Conservation (phyloP, 331 rosid species). For the Dryas integrifolia region DNA sequence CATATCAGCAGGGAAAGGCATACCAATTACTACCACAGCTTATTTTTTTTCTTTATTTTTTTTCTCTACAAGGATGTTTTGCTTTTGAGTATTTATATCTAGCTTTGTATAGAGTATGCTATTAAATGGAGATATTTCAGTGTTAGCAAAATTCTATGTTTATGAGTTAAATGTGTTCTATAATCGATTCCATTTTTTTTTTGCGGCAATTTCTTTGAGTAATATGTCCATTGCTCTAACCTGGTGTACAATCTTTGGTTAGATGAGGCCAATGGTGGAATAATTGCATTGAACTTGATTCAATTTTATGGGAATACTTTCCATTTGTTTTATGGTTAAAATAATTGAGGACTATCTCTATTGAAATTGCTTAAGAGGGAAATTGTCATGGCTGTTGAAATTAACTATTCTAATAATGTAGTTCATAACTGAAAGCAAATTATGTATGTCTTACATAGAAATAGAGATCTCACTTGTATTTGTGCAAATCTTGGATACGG, state of each 20-base stretch:
- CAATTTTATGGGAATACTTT: neutral
- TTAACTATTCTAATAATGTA: neutral
- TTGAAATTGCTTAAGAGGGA: constrained; percentile 1
- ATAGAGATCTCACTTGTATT: neutral
- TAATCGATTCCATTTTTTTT: neutral
- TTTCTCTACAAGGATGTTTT: neutral
- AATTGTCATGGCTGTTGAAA: neutral
- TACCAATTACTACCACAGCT: neutral
- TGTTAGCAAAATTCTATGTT: neutral
- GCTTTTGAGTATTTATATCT: too few relatives aligned
- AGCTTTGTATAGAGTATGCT: too few relatives aligned
- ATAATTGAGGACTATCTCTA: neutral
- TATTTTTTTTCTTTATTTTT: neutral
- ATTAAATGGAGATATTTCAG: neutral
- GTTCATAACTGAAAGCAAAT: neutral
- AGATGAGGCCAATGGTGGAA: neutral
- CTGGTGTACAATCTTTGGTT: neutral
- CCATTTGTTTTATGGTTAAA: neutral
- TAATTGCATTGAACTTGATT: neutral
- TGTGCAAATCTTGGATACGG: neutral
- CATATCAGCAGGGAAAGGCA: neutral
- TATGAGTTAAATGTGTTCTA: neutral
- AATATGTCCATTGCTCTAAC: neutral
- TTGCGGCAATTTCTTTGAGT: neutral
- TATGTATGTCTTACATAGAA: neutral